Base-by-base conservation (phyloP, 805 yeast species). In the Tetrapisispora nanseiensis region DNA sequence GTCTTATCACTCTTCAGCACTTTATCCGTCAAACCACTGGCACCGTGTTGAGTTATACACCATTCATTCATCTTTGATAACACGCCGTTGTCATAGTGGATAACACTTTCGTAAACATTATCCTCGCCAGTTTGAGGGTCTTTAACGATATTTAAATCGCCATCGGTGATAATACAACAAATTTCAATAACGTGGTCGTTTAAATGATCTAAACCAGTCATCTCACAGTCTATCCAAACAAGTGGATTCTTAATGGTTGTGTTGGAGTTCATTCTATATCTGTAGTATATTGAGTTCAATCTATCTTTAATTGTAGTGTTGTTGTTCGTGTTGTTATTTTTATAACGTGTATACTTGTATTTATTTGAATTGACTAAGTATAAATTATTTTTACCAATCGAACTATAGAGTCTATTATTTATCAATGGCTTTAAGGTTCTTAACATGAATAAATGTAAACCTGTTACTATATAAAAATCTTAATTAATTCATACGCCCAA, bases 151-250 rank as follows among this genome's bases (percentile, higher is more conserved):
- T 83, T 75, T 46, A 92, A 70, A 45, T 86, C 66, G 9, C 84
- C 86, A 55, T 90, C 95, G 2, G 99, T 92, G 36, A 92, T 70
- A 31, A 90, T 67, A 59, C 96, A 87, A 59, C 96, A 86, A 22
- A 92, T 80, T 62, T 92, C 98, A 46, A 92, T 84, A 51, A 92
- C 89, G 44, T 74, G 77, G 59, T 92, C 97, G n/a, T 71, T 69
- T 37, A 65, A 61, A n/a, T 80, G 78, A 52, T 90, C 82, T 31
- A 92, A 66, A 0, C 99, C 99, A 0, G 99, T 92, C 98, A 92
- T 92, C 61, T 92, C 98, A 63, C 97, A 92, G 65, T 92, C 98
- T 15, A 92, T 72, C 98, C 98, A 92, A 4, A 92, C 94, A 16
- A 90, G 69, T 6, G 74, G 74, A 37, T 63, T 18, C n/a, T 20